A percentile compares a stretch with the other conserved stretches of the same genome.
These are phyloP conservation scores for Nakazawaea peltata DNA, from an alignment of 805 yeast genomes.

Conservation along the genomic window DNA sequence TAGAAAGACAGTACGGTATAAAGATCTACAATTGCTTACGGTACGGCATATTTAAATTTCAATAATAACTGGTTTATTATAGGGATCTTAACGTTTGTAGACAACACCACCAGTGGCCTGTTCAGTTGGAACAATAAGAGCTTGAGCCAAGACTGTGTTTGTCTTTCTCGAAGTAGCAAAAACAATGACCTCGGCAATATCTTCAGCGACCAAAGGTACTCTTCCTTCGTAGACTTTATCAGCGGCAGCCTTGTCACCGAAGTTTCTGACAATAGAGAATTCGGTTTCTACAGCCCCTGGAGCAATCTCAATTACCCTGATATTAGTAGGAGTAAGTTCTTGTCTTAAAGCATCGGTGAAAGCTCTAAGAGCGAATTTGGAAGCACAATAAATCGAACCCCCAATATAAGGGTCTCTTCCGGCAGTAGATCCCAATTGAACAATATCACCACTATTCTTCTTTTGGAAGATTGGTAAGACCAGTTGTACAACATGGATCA, in stretches of 20 bases:
- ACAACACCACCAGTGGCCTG: slow-evolving; percentile 76
- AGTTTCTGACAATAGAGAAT: slow-evolving; percentile 55
- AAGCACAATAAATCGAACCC: slow-evolving; percentile 71
- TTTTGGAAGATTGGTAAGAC: slow-evolving; percentile 63
- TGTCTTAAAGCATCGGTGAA: slow-evolving; percentile 60
- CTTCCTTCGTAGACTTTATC: slow-evolving; percentile 58
- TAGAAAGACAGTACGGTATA: slow-evolving; percentile 15
- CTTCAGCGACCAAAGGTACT: slow-evolving; percentile 64
- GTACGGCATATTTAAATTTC: slow-evolving; percentile 6
- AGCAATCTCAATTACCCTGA: slow-evolving; percentile 66
- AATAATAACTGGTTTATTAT: no score
- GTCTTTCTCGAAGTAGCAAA: slow-evolving; percentile 60
- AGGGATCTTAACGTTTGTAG: no score
- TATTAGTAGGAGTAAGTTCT: slow-evolving; percentile 41
- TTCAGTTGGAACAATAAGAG: slow-evolving; percentile 75
- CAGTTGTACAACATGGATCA: slow-evolving; percentile 77
- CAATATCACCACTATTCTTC: slow-evolving; percentile 66
- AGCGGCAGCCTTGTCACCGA: slow-evolving; percentile 55
- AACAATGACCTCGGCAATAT: slow-evolving; percentile 67
- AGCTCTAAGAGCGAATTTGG: slow-evolving; percentile 65
- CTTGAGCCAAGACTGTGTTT: slow-evolving; percentile 72
- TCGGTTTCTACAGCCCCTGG: slow-evolving; percentile 82
- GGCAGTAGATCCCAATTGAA: slow-evolving; percentile 70
- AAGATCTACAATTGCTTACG: slow-evolving; percentile 6
- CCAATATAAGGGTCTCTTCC: slow-evolving; percentile 77